Evolutionary conservation across 1,284 basidiomycete genomes (phyloP).

Genomic region (Gymnopus androsaceus): DNA sequence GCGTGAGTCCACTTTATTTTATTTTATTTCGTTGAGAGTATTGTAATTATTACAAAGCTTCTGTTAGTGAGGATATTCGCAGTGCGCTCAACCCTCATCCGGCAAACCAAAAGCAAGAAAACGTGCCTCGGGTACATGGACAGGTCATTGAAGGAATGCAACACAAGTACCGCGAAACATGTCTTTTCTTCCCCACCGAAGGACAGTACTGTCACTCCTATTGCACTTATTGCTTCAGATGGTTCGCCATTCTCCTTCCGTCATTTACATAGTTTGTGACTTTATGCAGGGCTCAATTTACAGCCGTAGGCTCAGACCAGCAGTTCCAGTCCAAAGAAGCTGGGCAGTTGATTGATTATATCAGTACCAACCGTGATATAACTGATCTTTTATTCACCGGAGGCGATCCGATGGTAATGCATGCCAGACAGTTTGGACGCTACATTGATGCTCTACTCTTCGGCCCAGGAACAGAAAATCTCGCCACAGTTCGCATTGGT

Average conservation of each 20-base stretch:
- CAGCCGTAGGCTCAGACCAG: background rate
- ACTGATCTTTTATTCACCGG: background rate
- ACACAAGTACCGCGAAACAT: background rate
- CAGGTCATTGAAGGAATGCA: background rate
- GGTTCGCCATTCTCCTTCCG: background rate
- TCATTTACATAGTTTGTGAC: background rate
- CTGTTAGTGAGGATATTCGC: background rate
- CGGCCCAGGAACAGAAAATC: background rate
- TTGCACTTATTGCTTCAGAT: conserved; percentile 1
- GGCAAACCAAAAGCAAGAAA: background rate
- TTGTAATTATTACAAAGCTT: no score
- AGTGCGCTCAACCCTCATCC: background rate
- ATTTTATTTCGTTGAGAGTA: no score
- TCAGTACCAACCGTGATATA: background rate
- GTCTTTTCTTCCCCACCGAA: background rate
- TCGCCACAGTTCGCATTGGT: background rate
- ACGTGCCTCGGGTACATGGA: background rate
- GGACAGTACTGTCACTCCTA: background rate
- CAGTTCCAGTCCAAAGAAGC: conserved; percentile 1
- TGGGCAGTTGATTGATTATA: background rate
- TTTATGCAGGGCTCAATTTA: background rate
- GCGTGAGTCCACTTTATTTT: no score
- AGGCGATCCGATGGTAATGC: conserved; percentile 1
- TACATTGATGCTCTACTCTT: background rate
- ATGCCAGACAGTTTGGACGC: background rate